phyloP scores from a whole-genome alignment of 768 basidiomycete species.

The Termitomyces sp. region DNA sequence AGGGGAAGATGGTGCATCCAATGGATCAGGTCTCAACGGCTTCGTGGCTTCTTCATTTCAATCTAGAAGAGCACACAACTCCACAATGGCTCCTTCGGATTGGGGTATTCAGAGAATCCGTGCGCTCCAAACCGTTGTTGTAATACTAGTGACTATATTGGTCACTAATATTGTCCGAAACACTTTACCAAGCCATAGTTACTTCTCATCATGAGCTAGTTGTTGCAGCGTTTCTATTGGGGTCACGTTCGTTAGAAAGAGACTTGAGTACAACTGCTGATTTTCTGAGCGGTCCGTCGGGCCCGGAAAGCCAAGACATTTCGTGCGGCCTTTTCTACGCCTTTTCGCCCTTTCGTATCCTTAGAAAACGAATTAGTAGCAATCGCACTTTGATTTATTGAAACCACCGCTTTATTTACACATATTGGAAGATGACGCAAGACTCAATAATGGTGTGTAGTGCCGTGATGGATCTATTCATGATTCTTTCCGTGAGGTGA shows the following conservation, averaged over 20 bases:
- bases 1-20: background rate
- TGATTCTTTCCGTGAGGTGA: background rate
- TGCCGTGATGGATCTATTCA: background rate
- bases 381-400: background rate
- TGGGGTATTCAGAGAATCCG: background rate
- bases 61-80: background rate
- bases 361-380: background rate
- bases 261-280: background rate
- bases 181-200: background rate
- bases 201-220: background rate
- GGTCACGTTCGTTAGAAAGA: background rate
- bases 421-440: background rate
- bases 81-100: background rate
- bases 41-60: background rate
- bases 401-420: background rate
- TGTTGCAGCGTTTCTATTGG: background rate
- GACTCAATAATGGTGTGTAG: background rate
- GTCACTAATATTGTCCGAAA: background rate
- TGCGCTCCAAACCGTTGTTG: background rate
- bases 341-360: background rate
- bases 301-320: constrained; percentile 6
- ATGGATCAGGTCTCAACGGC: background rate
- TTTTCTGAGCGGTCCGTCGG: constrained; percentile 7
- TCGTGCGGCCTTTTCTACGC: background rate
- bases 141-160: background rate